Evolutionary conservation across 2,329 filamentous ascomycete species (phyloP).

Genomic region (Colletotrichum sp.): DNA sequence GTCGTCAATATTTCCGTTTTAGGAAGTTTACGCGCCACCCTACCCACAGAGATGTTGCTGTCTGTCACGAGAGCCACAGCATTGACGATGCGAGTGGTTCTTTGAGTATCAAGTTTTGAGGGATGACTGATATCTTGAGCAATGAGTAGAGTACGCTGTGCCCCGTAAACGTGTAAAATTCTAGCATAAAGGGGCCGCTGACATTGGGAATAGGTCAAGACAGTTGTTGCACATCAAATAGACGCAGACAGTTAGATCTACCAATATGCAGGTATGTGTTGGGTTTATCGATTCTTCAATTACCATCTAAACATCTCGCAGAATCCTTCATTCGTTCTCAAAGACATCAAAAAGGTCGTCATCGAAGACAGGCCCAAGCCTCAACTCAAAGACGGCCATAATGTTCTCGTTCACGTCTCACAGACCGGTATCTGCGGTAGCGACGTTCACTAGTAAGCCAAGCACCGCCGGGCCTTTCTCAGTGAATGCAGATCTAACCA

Average conservation of each 20-base stretch:
- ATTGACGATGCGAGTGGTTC: not conserved
- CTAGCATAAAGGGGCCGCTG: not conserved
- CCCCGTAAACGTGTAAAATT: rapidly evolving
- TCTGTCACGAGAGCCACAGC: not conserved
- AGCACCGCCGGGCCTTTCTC: too few relatives aligned
- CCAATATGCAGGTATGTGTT: not conserved
- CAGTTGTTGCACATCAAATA: not conserved
- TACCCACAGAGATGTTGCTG: not conserved
- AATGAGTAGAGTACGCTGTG: rapidly evolving
- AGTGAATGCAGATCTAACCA: not conserved
- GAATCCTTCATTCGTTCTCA: not conserved
- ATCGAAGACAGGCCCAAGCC: not conserved
- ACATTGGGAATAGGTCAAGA: not conserved
- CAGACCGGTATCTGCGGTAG: not conserved
- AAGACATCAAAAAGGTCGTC: not conserved
- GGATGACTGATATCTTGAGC: not conserved
- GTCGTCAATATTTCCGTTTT: not conserved
- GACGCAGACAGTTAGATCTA: not conserved
- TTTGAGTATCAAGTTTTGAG: not conserved
- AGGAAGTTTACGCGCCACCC: not conserved
- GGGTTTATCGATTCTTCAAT: not conserved
- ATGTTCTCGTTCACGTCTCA: not conserved
- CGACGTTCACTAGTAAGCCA: not conserved
- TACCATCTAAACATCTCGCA: not conserved
- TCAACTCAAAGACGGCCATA: not conserved